Conservation (phyloP, 179 eudicot genomes). For the Beta lomatogona region DNA sequence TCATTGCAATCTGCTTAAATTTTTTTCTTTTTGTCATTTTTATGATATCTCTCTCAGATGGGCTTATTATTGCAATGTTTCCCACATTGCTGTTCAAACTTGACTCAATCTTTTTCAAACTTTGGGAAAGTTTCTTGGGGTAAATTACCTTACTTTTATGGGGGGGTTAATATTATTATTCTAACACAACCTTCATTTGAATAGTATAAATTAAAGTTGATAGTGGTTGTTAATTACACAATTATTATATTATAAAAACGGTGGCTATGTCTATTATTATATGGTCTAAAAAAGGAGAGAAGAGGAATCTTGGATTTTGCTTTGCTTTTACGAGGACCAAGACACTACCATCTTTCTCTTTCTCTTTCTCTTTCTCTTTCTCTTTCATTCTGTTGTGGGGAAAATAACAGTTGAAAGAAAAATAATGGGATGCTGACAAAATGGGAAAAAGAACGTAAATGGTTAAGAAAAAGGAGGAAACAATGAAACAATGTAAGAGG, state of each 20-base stretch:
- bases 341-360: slow-evolving; percentile 8
- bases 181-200: not conserved
- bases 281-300: slow-evolving; percentile 34
- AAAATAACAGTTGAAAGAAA: slow-evolving; percentile 1
- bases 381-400: not conserved
- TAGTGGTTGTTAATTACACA: slow-evolving; percentile 21
- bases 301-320: slow-evolving; percentile 32
- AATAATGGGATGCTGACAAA: not conserved
- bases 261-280: not conserved
- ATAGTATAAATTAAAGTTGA: not conserved
- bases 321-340: slow-evolving; percentile 39
- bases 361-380: slow-evolving; percentile 8
- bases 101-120: slow-evolving; percentile 36
- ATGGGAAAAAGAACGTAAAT: slow-evolving; percentile 16
- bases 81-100: slow-evolving; percentile 37
- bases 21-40: not conserved
- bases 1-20: slow-evolving; percentile 13
- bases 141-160: not conserved
- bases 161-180: no score
- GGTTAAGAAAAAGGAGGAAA: slow-evolving; percentile 9
- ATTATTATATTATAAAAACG: slow-evolving; percentile 11
- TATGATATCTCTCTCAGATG: slow-evolving; percentile 2
- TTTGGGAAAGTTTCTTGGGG: slow-evolving; percentile 16
- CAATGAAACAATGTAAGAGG: not conserved
- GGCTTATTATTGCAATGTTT: slow-evolving; percentile 33